Evolutionary conservation across 2,329 filamentous ascomycete genomes (phyloP).

Genomic region (Ophiocordyceps camponoti-floridani): DNA sequence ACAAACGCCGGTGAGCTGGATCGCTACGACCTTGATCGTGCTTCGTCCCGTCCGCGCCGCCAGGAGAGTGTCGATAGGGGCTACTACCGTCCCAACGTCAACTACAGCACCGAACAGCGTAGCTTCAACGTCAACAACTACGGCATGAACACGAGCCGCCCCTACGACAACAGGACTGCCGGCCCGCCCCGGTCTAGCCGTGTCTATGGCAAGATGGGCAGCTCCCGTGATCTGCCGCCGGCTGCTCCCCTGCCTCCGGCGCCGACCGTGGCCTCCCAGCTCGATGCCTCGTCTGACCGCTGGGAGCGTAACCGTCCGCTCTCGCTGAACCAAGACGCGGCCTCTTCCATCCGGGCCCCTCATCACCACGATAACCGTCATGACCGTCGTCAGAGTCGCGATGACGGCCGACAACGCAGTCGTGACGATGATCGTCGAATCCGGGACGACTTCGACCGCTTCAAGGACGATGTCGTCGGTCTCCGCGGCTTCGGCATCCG

Average conservation of each 20-base stretch:
- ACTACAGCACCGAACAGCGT: constrained; percentile 26
- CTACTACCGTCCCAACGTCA: constrained; percentile 38
- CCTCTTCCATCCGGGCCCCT: constrained; percentile 17
- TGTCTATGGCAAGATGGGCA: constrained; percentile 52
- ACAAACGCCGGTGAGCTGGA: constrained; percentile 44
- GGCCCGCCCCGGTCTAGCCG: constrained; percentile 51
- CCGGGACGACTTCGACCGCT: constrained; percentile 15
- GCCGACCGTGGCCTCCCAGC: constrained; percentile 7
- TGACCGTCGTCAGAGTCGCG: constrained; percentile 28
- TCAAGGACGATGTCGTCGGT: constrained; percentile 27
- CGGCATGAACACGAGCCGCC: constrained; percentile 14
- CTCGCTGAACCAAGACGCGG: constrained; percentile 34
- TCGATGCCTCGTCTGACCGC: constrained; percentile 5
- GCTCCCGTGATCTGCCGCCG: constrained; percentile 24
- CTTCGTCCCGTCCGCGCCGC: constrained; percentile 18
- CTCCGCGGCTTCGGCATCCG: constrained; percentile 35
- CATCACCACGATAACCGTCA: constrained; percentile 19
- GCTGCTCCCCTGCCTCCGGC: constrained; percentile 21
- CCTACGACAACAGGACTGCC: constrained; percentile 21
- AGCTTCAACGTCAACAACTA: constrained; percentile 29
- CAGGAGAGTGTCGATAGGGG: constrained; percentile 37
- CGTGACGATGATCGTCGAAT: constrained; percentile 19
- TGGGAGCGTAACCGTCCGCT: constrained; percentile 22
- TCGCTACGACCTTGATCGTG: constrained; percentile 35
- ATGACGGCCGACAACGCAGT: constrained; percentile 23